Percentiles rank a stretch among this genome's conserved stretches.
phyloP scores from a whole-genome alignment of 768 basidiomycete species.

The Pleurotus citrinopileatus region DNA sequence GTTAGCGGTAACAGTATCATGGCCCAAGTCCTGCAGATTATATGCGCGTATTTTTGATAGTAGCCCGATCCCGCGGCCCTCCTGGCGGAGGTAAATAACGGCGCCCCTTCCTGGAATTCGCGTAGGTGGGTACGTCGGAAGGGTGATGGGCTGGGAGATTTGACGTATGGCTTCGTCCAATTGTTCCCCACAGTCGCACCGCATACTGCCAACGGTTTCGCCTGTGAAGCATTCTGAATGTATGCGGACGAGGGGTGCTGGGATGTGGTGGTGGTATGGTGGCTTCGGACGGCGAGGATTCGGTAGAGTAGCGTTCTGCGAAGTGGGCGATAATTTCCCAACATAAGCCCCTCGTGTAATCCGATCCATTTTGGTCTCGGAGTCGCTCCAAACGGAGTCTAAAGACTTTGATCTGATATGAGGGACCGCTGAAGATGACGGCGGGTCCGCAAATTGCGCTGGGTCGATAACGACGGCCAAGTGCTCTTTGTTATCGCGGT shows the following conservation, averaged over 20 bases:
- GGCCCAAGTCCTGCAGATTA: slow-evolving; percentile 95
- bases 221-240: slow-evolving; percentile 99
- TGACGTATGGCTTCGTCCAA: slow-evolving; percentile 94
- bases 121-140: slow-evolving; percentile 32
- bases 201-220: slow-evolving; percentile 96
- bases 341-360: slow-evolving; percentile 93
- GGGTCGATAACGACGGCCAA: slow-evolving; percentile 93
- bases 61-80: slow-evolving; percentile 95
- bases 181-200: slow-evolving; percentile 99
- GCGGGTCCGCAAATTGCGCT: slow-evolving; percentile 65
- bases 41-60: slow-evolving; percentile 96
- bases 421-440: slow-evolving; percentile 37
- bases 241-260: slow-evolving; percentile 85
- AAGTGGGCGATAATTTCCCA: slow-evolving; percentile 67
- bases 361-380: slow-evolving; percentile 92
- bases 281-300: slow-evolving; percentile 18
- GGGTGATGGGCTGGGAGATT: slow-evolving; percentile 68
- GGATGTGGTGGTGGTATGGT: slow-evolving; percentile 34
- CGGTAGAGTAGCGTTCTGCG: slow-evolving; percentile 42
- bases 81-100: slow-evolving; percentile 93
- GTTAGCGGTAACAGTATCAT: slow-evolving; percentile 99
- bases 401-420: slow-evolving; percentile 79
- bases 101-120: slow-evolving; percentile 84
- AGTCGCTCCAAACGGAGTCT: slow-evolving; percentile 78
- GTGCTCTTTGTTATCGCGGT: slow-evolving; percentile 90